These are phyloP conservation scores for Rhinocladiella mackenziei DNA, from an alignment of 2,329 filamentous ascomycete genomes.

Conservation along the genomic window DNA sequence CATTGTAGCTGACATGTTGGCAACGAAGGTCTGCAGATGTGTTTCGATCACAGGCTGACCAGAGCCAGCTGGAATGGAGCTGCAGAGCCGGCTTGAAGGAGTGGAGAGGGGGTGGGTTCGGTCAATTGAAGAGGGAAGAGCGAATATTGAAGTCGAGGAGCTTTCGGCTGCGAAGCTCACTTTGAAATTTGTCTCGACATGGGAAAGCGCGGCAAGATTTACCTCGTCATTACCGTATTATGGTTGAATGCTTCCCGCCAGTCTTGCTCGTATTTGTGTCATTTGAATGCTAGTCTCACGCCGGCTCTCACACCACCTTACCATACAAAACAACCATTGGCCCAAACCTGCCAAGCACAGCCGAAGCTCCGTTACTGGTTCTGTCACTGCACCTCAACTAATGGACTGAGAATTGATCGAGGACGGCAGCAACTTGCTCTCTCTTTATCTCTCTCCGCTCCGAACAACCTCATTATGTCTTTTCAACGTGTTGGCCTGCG, in stretches of 20 bases:
- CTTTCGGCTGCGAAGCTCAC: no score
- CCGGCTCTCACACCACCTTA: no score
- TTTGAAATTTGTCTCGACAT: no score
- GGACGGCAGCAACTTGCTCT: not conserved
- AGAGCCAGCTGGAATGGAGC: constrained; percentile 24
- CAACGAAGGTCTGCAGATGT: constrained; percentile 32
- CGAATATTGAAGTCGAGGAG: constrained; percentile 7
- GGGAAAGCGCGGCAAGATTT: no score
- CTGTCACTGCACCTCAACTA: constrained; percentile 1
- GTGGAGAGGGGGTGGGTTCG: constrained; percentile 21
- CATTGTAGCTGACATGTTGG: constrained; percentile 37
- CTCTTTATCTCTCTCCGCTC: constrained; percentile 17
- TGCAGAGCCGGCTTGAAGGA: constrained; percentile 21
- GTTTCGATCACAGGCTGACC: constrained; percentile 15
- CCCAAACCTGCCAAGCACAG: no score
- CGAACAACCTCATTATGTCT: constrained; percentile 53
- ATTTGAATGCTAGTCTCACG: no score
- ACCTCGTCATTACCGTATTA: no score
- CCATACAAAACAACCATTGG: not conserved
- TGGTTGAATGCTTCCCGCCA: no score
- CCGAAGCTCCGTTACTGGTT: no score
- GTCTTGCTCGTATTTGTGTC: no score
- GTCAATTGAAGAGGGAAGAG: constrained; percentile 9
- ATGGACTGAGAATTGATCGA: not conserved
- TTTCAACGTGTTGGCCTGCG: constrained; percentile 60